A percentile compares a stretch with the other conserved stretches of the same genome.
Conservation (phyloP, 495 filamentous ascomycete genomes). For the Aspergillus sparsus region DNA sequence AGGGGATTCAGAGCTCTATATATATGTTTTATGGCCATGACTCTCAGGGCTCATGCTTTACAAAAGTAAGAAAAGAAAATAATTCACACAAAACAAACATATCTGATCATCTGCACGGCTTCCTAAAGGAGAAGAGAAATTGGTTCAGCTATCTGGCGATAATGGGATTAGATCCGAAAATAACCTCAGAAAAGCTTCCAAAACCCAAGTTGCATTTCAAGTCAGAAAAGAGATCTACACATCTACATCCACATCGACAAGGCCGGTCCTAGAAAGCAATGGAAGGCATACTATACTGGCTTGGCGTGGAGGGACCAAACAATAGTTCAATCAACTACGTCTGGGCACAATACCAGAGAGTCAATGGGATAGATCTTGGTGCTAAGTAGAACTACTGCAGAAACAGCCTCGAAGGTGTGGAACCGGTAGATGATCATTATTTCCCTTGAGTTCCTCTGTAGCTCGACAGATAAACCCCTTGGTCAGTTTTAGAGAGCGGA, state of each 20-base stretch:
- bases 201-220: constrained; percentile 1
- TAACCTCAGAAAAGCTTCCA: neutral
- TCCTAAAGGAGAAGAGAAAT: constrained; percentile 12
- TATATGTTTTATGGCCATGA: constrained; percentile 8
- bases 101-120: constrained; percentile 12
- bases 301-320: neutral
- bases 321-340: neutral
- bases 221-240: constrained; percentile 11
- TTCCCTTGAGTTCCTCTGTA: neutral
- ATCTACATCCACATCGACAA: constrained; percentile 6
- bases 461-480: constrained; percentile 9
- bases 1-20: constrained; percentile 24
- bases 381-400: constrained; percentile 16
- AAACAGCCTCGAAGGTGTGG: constrained; percentile 13
- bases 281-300: neutral
- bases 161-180: neutral
- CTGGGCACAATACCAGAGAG: neutral
- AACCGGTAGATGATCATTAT: constrained; percentile 4
- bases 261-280: constrained; percentile 4
- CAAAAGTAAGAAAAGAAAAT: too few species aligned
- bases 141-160: neutral
- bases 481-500: neutral
- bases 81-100: neutral
- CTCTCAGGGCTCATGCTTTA: neutral
- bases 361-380: constrained; percentile 16